Percentiles rank a stretch among this genome's conserved stretches.
phyloP scores from a whole-genome alignment of 179 eudicot species.

The Monotropa hypopitys region DNA sequence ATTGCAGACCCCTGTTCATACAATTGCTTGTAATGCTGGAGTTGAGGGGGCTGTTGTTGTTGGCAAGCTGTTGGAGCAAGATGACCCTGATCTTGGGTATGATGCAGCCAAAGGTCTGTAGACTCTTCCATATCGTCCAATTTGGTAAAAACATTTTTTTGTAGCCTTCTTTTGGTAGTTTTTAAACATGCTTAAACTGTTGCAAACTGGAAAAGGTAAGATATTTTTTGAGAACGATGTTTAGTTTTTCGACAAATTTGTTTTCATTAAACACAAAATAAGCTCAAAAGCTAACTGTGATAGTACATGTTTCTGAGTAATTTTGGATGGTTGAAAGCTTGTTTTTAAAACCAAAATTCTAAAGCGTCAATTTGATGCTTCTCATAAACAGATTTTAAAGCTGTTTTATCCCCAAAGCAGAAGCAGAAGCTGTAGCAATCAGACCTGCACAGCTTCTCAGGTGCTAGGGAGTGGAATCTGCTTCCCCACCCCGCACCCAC shows the following conservation, averaged over 20 bases:
- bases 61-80: slow-evolving; percentile 85
- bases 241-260: background rate
- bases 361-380: background rate
- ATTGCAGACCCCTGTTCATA: slow-evolving; percentile 65
- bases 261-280: background rate
- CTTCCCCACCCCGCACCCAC: background rate
- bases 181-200: background rate
- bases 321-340: background rate
- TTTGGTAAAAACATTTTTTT: background rate
- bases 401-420: background rate
- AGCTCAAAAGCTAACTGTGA: background rate
- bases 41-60: slow-evolving; percentile 90
- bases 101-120: slow-evolving; percentile 88
- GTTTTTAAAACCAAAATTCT: background rate
- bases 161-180: background rate
- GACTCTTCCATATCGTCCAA: background rate
- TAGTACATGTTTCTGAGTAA: background rate
- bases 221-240: background rate
- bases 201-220: background rate
- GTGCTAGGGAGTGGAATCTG: background rate
- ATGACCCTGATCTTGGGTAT: slow-evolving; percentile 78
- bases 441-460: background rate
- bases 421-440: background rate
- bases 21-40: slow-evolving; percentile 89
- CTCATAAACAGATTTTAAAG: background rate